These are phyloP conservation scores for Hyaloscypha hepaticicola DNA, from an alignment of 495 filamentous ascomycete genomes.

Conservation along the genomic window DNA sequence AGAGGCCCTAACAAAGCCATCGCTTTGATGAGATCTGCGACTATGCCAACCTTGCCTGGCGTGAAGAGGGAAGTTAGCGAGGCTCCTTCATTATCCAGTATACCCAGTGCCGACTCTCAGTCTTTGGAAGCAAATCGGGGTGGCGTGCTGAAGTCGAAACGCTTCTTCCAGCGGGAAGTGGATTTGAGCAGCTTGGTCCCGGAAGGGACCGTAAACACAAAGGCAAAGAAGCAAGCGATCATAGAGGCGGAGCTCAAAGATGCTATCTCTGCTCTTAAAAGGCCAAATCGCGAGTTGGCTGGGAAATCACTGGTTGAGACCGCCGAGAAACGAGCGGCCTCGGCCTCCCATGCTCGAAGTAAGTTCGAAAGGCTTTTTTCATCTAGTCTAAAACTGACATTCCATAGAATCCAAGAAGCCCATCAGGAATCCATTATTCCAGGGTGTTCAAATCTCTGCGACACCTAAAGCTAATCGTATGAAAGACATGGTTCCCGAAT, in stretches of 20 bases:
- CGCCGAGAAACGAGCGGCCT: conserved; percentile 57
- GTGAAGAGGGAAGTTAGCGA: conserved; percentile 68
- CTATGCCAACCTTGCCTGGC: conserved; percentile 53
- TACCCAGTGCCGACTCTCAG: conserved; percentile 41
- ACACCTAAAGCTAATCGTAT: conserved; percentile 64
- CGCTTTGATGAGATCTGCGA: conserved; percentile 69
- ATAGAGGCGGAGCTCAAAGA: conserved; percentile 79
- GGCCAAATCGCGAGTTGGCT: conserved; percentile 80
- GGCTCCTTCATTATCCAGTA: conserved; percentile 47
- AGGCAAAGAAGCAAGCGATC: conserved; percentile 69
- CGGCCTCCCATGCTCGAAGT: conserved; percentile 37
- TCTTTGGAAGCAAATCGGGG: conserved; percentile 35
- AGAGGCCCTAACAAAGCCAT: conserved; percentile 49
- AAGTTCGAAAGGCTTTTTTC: conserved; percentile 13
- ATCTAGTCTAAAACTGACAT: conserved; percentile 31
- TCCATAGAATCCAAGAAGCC: conserved; percentile 62
- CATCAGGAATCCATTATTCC: conserved; percentile 53
- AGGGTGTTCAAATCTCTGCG: conserved; percentile 70
- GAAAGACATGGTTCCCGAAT: conserved; percentile 42
- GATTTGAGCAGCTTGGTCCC: conserved; percentile 57
- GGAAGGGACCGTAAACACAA: conserved; percentile 59
- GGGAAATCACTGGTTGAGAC: conserved; percentile 70
- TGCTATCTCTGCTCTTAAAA: conserved; percentile 80
- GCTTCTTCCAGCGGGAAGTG: conserved; percentile 64
- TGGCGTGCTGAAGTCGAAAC: conserved; percentile 58